Evolutionary conservation across 1,284 basidiomycete species (phyloP).

Genomic region (Apiotrichum siamense): DNA sequence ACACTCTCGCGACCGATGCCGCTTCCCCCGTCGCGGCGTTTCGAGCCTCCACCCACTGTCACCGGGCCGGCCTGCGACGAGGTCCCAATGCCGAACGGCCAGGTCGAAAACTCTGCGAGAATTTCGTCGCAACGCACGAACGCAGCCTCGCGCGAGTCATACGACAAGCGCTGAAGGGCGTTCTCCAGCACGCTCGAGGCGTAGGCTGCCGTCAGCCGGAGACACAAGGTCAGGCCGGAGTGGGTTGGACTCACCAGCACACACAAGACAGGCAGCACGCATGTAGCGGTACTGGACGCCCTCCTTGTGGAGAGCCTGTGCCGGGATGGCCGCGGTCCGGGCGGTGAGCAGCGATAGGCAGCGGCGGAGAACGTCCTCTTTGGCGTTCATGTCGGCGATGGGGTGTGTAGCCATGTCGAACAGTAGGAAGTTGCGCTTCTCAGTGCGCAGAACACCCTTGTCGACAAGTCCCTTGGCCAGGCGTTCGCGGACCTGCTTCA

Average conservation of each 20-base stretch:
- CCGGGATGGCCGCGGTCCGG: constrained; percentile 72
- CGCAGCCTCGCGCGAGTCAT: constrained; percentile 84
- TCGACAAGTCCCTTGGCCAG: constrained; percentile 95
- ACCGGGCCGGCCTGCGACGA: constrained; percentile 33
- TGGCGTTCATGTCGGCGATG: constrained; percentile 80
- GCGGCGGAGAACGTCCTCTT: constrained; percentile 73
- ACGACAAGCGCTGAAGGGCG: constrained; percentile 74
- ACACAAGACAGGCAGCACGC: constrained; percentile 76
- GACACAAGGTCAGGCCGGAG: not conserved
- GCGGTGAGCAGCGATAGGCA: constrained; percentile 71
- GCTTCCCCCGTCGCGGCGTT: constrained; percentile 41
- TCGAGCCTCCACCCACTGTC: constrained; percentile 35
- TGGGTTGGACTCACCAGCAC: constrained; percentile 54
- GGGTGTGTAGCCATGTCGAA: constrained; percentile 99
- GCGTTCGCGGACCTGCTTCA: constrained; percentile 93
- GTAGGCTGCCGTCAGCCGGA: constrained; percentile 51
- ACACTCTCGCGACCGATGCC: constrained; percentile 58
- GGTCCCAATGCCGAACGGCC: constrained; percentile 68
- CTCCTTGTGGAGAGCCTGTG: constrained; percentile 61
- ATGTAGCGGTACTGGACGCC: constrained; percentile 71
- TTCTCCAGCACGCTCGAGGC: constrained; percentile 93
- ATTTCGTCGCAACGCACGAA: constrained; percentile 88
- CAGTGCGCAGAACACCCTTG: constrained; percentile 92
- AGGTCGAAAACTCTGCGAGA: constrained; percentile 76
- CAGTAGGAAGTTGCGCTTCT: constrained; percentile 93